Evolutionary conservation across 208 protist species (phyloP).

Genomic region (Crithidia expoeki): DNA sequence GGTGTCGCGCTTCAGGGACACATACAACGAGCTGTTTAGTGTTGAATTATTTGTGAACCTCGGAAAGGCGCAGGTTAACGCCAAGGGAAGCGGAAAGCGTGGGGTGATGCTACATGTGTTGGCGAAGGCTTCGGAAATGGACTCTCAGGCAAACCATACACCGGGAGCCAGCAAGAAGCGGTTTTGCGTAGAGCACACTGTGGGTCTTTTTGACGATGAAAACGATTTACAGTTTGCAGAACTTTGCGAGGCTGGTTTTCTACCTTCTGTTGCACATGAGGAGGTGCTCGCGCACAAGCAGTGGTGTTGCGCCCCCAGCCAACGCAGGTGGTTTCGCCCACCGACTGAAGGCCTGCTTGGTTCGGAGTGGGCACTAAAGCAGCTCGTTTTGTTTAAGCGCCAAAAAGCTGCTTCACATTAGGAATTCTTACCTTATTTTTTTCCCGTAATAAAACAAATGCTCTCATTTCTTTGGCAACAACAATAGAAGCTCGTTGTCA

Average conservation of each 20-base stretch:
- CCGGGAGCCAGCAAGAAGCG: neutral
- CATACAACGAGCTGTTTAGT: conserved; percentile 16
- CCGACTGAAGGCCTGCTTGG: conserved; percentile 41
- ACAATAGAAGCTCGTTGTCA: no score
- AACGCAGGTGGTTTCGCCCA: conserved; percentile 30
- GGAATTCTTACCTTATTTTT: neutral
- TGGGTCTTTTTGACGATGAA: conserved; percentile 46
- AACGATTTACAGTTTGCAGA: conserved; percentile 46
- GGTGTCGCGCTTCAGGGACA: conserved; percentile 8
- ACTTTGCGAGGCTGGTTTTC: conserved; percentile 39
- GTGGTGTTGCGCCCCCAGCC: conserved; percentile 6
- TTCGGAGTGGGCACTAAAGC: conserved; percentile 41
- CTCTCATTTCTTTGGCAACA: no score
- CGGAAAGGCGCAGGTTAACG: conserved; percentile 41
- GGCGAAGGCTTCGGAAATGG: neutral
- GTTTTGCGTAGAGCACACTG: conserved; percentile 23
- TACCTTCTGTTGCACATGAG: conserved; percentile 44
- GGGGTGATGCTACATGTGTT: conserved; percentile 34
- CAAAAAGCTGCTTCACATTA: neutral
- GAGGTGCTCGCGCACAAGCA: conserved; percentile 29
- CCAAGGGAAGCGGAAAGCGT: conserved; percentile 33
- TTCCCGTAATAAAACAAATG: no score
- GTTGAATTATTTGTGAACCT: conserved; percentile 42
- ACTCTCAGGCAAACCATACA: conserved; percentile 1
- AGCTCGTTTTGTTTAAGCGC: conserved; percentile 41